phyloP scores from a whole-genome alignment of 2,329 filamentous ascomycete genomes.

The Xylariaceae sp. region DNA sequence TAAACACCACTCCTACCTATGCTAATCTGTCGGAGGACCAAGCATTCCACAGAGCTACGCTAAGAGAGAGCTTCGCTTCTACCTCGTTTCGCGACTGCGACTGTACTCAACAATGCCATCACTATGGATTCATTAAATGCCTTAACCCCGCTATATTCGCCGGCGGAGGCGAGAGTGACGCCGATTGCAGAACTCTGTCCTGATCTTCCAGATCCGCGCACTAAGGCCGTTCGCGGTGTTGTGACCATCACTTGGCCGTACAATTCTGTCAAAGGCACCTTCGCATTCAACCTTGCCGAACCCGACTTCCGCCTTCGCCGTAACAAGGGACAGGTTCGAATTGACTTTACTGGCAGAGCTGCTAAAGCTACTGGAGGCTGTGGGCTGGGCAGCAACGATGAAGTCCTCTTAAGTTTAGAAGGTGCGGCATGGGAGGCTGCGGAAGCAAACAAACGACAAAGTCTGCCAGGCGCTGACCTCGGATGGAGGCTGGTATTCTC shows the following conservation, averaged over 20 bases:
- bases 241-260: constrained; percentile 93
- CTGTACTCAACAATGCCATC: constrained; percentile 32
- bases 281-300: constrained; percentile 84
- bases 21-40: constrained; percentile 1
- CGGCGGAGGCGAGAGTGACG: constrained; percentile 46
- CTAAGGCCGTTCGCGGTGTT: constrained; percentile 67
- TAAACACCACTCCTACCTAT: constrained; percentile 1
- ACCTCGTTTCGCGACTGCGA: constrained; percentile 8
- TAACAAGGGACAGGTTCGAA: constrained; percentile 79
- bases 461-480: constrained; percentile 57
- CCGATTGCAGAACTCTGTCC: constrained; percentile 64
- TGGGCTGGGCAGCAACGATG: constrained; percentile 79
- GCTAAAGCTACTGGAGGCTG: constrained; percentile 73
- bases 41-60: neutral
- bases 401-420: constrained; percentile 70
- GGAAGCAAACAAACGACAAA: constrained; percentile 50
- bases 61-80: constrained; percentile 9
- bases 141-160: constrained; percentile 27
- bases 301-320: constrained; percentile 82
- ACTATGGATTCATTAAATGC: constrained; percentile 34
- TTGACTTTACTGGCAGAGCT: constrained; percentile 73
- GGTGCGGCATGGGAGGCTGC: constrained; percentile 71
- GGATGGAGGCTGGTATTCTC: constrained; percentile 67
- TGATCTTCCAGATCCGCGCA: constrained; percentile 49
- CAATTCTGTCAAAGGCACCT: constrained; percentile 74